Conservation (phyloP, 2,329 filamentous ascomycete genomes). For the Pseudocercospora crystallina region DNA sequence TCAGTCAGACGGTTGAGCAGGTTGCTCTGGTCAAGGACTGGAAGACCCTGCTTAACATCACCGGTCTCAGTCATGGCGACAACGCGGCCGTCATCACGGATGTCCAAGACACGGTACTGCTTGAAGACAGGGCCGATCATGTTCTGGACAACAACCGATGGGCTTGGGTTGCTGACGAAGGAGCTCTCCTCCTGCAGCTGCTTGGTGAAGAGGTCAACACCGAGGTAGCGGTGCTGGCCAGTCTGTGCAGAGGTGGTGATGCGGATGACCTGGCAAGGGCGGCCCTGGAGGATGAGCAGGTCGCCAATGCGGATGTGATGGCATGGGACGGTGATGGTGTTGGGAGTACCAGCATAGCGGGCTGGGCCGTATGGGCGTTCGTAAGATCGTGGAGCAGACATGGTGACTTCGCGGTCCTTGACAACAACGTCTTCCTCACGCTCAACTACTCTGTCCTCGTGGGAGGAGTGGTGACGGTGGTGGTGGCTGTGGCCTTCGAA, state of each 20-base stretch:
- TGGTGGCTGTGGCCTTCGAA: slow-evolving; percentile 54
- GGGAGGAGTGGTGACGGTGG: slow-evolving; percentile 51
- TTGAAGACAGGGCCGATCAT: slow-evolving; percentile 99
- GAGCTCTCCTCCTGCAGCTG: slow-evolving; percentile 98
- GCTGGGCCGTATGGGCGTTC: slow-evolving; percentile 25
- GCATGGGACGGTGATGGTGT: slow-evolving; percentile 97
- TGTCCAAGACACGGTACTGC: slow-evolving; percentile 99
- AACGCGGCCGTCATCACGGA: slow-evolving; percentile 77
- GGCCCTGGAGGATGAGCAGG: slow-evolving; percentile 97
- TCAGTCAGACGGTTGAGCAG: slow-evolving; percentile 78
- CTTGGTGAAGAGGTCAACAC: slow-evolving; percentile 99
- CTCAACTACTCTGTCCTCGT: slow-evolving; percentile 31
- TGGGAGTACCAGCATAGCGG: slow-evolving; percentile 47
- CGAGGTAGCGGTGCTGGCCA: slow-evolving; percentile 98
- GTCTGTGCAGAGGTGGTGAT: slow-evolving; percentile 98
- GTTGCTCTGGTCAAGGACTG: slow-evolving; percentile 92
- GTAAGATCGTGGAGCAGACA: slow-evolving; percentile 37
- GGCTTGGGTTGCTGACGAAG: slow-evolving; percentile 94
- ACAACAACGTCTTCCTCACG: slow-evolving; percentile 48
- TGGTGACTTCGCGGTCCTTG: slow-evolving; percentile 49
- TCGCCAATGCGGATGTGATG: slow-evolving; percentile 99
- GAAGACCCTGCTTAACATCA: slow-evolving; percentile 93
- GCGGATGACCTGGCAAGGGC: slow-evolving; percentile 99
- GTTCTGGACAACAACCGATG: slow-evolving; percentile 97
- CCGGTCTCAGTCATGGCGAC: slow-evolving; percentile 99